phyloP scores from a whole-genome alignment of 148 eudicot genomes.

The Rhododendron mucronatum region DNA sequence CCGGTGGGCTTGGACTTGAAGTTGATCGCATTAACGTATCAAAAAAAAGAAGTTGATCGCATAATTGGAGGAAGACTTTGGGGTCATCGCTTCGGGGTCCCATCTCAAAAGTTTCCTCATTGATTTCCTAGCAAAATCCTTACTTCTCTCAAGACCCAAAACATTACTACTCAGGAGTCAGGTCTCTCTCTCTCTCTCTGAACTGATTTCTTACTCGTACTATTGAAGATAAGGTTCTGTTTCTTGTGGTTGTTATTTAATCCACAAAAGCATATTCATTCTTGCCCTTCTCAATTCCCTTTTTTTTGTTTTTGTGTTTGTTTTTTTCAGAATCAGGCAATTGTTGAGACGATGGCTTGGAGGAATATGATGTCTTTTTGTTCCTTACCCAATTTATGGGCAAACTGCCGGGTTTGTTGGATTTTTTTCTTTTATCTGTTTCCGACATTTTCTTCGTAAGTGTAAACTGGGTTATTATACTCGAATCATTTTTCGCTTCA shows the following conservation, averaged over 20 bases:
- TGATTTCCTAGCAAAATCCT: not conserved
- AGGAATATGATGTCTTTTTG: not conserved
- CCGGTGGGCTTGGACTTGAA: not conserved
- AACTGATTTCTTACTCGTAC: too few relatives aligned
- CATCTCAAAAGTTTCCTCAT: not conserved
- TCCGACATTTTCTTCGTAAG: not conserved
- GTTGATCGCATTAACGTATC: not conserved
- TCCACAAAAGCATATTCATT: not conserved
- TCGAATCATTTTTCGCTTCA: not conserved
- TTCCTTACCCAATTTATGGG: not conserved
- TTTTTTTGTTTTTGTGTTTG: too few relatives aligned
- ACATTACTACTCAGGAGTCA: not conserved
- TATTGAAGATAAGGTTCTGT: conserved; percentile 2
- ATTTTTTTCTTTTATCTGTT: not conserved
- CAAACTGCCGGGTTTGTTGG: not conserved
- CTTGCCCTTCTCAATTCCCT: not conserved
- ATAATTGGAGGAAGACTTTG: not conserved
- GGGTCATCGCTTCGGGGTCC: not conserved
- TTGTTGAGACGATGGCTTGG: conserved; percentile 10
- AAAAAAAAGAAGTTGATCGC: not conserved
- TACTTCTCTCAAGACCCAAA: not conserved
- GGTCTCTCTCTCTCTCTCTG: not conserved
- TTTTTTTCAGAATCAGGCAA: not conserved
- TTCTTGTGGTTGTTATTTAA: not conserved
- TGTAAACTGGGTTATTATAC: not conserved